Base-by-base conservation (phyloP, 192 early-diverging fungal genomes). In the Obelidium mucronatum region DNA sequence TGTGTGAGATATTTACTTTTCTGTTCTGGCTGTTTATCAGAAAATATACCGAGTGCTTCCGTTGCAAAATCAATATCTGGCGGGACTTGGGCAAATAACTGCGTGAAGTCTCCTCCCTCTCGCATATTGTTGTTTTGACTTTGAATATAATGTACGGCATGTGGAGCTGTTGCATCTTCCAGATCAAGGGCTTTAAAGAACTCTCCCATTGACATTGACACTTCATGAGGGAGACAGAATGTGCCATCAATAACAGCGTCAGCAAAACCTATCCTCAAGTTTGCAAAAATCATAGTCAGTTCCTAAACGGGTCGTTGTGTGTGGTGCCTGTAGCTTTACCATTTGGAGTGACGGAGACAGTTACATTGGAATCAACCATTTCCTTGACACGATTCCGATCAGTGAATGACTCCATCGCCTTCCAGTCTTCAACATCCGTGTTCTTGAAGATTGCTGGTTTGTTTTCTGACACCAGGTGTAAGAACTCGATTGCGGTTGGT, bases 151-250 rank as follows among this genome's bases (percentile, higher is more conserved):
- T 79, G 68, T 8, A 77, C 73, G 17, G 74, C 73, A 17, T 28
- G 26, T 26, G 17, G 66, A 40, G 37, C 22, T 24, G 77, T 0
- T 1, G 54, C n/a, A n/a, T 54, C 64, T 31, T 76, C 73, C 8
- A 24, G 3, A n/a, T 56, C 13, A 26, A 87, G 66, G n/a, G 39
- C 36, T 31, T 62, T 36, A 6, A 82, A 44, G 42, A 84, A 69
- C 33, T 82, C 75, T 34, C 51, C 15, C 19, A 86, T 71, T 2
- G 78, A 33, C 75, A 83, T 58, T 13, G 28, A 31, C 31, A 64
- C 61, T 54, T 87, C 82, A 59, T 79, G 69, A 3, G 87, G 87
- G 28, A 82, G 73, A 51, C 77, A 73, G 76, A 89, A 89, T 40
- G 60, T 62, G 69, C 63, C 79, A 34, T 84, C 67, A 1, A 81